Evolutionary conservation across 202 grass and related monocot species (phyloP).

Genomic region (Tripidium arundinaceum): DNA sequence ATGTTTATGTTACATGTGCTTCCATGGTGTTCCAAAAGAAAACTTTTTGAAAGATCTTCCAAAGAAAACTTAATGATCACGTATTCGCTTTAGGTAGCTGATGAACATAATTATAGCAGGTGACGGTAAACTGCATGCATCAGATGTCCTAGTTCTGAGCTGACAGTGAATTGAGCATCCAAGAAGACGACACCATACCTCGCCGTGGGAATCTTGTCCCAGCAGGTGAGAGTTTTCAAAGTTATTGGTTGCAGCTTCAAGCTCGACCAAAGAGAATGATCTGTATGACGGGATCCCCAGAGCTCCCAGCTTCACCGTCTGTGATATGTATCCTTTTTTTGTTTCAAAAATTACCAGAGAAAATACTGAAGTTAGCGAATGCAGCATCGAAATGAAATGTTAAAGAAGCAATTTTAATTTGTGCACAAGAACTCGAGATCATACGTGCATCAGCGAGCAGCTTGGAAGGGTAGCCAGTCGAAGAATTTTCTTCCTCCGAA

Average conservation of each 20-base stretch:
- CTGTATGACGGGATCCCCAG: constrained; percentile 83
- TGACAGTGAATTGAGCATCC: neutral
- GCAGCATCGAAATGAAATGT: neutral
- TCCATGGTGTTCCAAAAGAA: neutral
- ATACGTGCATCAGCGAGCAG: constrained; percentile 82
- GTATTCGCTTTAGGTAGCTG: neutral
- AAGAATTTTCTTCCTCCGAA: constrained; percentile 61
- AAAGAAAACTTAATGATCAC: neutral
- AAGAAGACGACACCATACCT: constrained; percentile 28
- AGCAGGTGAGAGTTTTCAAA: constrained; percentile 70
- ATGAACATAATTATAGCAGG: constrained; percentile 1
- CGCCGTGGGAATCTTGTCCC: constrained; percentile 70
- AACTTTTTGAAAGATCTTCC: neutral
- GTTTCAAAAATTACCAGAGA: constrained; percentile 14
- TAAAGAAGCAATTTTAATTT: neutral
- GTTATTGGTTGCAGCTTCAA: constrained; percentile 80
- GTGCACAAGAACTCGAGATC: constrained; percentile 6
- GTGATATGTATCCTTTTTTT: constrained; percentile 73
- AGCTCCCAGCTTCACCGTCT: constrained; percentile 85
- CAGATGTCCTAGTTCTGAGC: neutral
- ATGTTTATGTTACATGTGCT: neutral
- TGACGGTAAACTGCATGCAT: neutral
- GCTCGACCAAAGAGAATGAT: constrained; percentile 81
- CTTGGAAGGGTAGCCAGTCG: constrained; percentile 65
- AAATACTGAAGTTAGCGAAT: constrained; percentile 1